Evolutionary conservation across 768 basidiomycete species (phyloP), one percentile per base, ranked within the genome.

Genomic region (Hypholoma sublateritium): DNA sequence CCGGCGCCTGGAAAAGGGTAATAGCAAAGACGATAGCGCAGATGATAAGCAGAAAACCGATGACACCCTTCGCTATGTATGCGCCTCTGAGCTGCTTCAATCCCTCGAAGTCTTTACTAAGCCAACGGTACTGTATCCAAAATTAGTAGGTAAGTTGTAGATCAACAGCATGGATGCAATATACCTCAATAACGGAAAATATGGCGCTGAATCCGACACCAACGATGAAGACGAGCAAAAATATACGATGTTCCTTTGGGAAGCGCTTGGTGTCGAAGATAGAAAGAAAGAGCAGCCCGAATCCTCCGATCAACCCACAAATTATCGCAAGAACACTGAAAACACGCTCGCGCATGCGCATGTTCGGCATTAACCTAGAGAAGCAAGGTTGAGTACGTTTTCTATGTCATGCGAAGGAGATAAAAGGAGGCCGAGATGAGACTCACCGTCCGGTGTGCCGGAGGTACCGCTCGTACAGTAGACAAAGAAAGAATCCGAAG

Each of bases 121-220:
- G 73, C 86, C 85, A 89, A 4, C 80, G 77, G 54, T 81, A 89
- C 87, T 88, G 19, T 32, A 32, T 14, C 16, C 9, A 12, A 17
- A 48, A 22, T 39, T n/a, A 11, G 41, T n/a, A n/a, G n/a, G 54
- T 1, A 17, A 21, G 21, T 24, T 7, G 22, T 49, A 46, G 11
- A 7, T 45, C 24, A n/a, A 49, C 19, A 34, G 19, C 22, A 19
- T 1, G 25, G 16, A 45, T 36, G 5, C 2, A 12, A 34, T 9
- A 11, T 63, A 84, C 87, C 78, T 93, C 89, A 7, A 81, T 54
- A 21, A 90, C 73, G 6, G 88, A 88, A 72, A 91, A 92, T 35
- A 92, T 82, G 19, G 88, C 87, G 56, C 85, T 87, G 34, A 91
- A 64, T 2, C 78, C 81, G 4, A 91, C 87, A 11, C 90, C 90